A percentile compares a stretch with the other conserved stretches of the same genome.
phyloP scores from a whole-genome alignment of 345 rosid genomes.

The Salix viminalis region DNA sequence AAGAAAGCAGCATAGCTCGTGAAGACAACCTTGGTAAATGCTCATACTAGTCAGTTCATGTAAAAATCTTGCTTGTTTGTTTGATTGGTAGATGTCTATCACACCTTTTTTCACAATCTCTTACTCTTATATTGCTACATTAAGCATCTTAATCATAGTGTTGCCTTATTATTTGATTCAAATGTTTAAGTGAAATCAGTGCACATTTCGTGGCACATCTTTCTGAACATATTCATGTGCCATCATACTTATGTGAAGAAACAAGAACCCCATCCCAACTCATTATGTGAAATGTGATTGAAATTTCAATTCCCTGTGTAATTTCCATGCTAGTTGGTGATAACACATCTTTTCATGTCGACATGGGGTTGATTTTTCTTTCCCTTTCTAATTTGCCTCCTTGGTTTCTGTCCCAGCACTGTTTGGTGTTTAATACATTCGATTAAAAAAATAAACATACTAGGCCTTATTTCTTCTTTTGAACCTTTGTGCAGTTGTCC shows the following conservation, averaged over 20 bases:
- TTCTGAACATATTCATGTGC: neutral
- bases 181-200: no score
- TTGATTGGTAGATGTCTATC: neutral
- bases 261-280: neutral
- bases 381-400: neutral
- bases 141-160: neutral
- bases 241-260: neutral
- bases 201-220: no score
- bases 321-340: neutral
- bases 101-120: neutral
- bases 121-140: neutral
- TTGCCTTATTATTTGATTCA: neutral
- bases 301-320: neutral
- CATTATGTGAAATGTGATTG: neutral
- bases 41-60: neutral
- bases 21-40: conserved; percentile 28
- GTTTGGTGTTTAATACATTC: neutral
- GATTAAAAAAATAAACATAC: no score
- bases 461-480: no score
- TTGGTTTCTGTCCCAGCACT: neutral
- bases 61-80: neutral
- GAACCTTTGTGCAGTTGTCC: neutral
- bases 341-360: neutral
- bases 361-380: neutral
- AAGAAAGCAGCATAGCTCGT: conserved; percentile 15